These are phyloP conservation scores for Epichloe brachyelytri DNA, from an alignment of 2,329 filamentous ascomycete species.

Conservation along the genomic window DNA sequence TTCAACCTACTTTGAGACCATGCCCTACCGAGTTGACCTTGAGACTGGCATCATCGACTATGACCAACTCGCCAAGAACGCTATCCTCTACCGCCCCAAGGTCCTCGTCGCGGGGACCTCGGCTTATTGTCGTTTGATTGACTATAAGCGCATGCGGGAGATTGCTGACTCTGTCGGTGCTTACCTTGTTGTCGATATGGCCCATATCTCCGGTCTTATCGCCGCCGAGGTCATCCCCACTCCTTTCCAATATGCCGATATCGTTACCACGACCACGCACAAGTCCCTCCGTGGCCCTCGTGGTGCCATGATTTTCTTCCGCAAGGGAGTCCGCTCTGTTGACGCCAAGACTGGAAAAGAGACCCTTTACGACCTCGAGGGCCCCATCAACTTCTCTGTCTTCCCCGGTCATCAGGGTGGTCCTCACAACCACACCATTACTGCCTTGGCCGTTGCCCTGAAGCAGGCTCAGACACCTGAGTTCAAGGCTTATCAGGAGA, in stretches of 20 bases:
- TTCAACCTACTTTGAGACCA: constrained; percentile 98
- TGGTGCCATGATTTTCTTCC: constrained; percentile 99
- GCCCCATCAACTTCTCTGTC: constrained; percentile 95
- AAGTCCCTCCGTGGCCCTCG: constrained; percentile 96
- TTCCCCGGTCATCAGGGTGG: constrained; percentile 98
- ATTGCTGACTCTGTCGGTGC: constrained; percentile 89
- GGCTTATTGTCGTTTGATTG: constrained; percentile 94
- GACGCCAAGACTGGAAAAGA: constrained; percentile 87
- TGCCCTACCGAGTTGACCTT: constrained; percentile 85
- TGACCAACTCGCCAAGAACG: constrained; percentile 80
- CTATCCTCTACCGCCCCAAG: constrained; percentile 87
- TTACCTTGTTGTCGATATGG: constrained; percentile 96
- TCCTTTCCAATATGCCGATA: constrained; percentile 83
- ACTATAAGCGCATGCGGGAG: constrained; percentile 92
- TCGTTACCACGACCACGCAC: constrained; percentile 97
- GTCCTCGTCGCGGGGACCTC: constrained; percentile 92
- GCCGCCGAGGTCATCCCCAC: constrained; percentile 87
- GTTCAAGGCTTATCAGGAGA: constrained; percentile 87
- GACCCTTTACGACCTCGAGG: constrained; percentile 84
- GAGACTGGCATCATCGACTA: constrained; percentile 96
- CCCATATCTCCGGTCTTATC: constrained; percentile 93
- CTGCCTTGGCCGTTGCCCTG: constrained; percentile 83
- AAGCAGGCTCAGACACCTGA: constrained; percentile 86
- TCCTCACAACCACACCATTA: constrained; percentile 99
- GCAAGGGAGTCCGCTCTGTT: constrained; percentile 83